Percentiles rank a stretch among this genome's conserved stretches.
These are phyloP conservation scores for Suillus cothurnatus DNA, from an alignment of 768 basidiomycete species.

Conservation along the genomic window DNA sequence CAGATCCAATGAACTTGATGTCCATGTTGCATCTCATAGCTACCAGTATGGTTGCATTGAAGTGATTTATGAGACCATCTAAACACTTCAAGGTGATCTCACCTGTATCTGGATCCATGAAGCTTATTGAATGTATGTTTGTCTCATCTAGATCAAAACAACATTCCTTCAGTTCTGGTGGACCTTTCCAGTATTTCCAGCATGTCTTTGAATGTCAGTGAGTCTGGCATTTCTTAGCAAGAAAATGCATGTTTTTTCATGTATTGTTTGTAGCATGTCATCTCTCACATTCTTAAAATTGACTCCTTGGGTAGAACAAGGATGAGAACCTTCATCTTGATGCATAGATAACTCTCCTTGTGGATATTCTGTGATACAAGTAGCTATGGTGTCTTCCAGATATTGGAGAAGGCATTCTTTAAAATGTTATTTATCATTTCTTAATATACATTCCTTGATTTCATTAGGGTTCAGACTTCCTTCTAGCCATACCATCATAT, in stretches of 20 bases:
- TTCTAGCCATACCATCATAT: slow-evolving; percentile 43
- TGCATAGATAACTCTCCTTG: no score
- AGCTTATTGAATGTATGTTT: slow-evolving; percentile 16
- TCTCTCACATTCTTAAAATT: background rate
- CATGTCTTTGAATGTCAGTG: slow-evolving; percentile 39
- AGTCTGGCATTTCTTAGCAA: slow-evolving; percentile 32
- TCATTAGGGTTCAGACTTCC: slow-evolving; percentile 35
- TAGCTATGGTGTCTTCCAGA: slow-evolving; percentile 30
- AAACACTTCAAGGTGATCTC: slow-evolving; percentile 32
- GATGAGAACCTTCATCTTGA: slow-evolving; percentile 12
- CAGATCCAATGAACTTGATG: slow-evolving; percentile 48
- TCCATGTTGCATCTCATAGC: slow-evolving; percentile 47
- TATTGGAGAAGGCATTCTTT: slow-evolving; percentile 14
- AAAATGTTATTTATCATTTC: slow-evolving; percentile 21
- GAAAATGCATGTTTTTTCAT: slow-evolving; percentile 22
- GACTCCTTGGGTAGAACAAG: slow-evolving; percentile 19
- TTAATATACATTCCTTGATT: slow-evolving; percentile 18
- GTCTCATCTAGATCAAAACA: slow-evolving; percentile 32
- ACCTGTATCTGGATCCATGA: slow-evolving; percentile 19
- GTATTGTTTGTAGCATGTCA: background rate
- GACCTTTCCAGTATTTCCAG: slow-evolving; percentile 39
- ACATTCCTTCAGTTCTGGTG: slow-evolving; percentile 26
- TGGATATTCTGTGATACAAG: background rate
- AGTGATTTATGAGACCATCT: slow-evolving; percentile 46
- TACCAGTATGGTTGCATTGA: slow-evolving; percentile 41